Evolutionary conservation across 73 alveolate genomes (phyloP).

Genomic region (Effrenium voratum): DNA sequence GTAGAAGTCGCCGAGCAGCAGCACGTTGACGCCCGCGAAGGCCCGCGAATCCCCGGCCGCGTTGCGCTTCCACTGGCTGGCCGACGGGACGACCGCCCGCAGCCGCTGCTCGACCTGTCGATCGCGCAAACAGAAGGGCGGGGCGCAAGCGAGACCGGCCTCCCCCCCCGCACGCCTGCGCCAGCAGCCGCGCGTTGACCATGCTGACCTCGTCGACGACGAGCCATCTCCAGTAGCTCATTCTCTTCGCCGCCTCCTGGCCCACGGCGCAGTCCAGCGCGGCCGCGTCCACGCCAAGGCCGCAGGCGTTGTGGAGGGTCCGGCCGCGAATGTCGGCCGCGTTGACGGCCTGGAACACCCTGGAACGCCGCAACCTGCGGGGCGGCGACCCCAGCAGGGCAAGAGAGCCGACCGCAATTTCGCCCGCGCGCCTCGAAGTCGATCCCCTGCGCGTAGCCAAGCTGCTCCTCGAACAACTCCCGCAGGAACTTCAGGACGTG

Average conservation of each 20-base stretch:
- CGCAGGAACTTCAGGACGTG: background rate
- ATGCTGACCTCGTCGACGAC: slow-evolving; percentile 41
- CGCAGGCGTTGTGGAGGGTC: slow-evolving; percentile 34
- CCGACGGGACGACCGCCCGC: slow-evolving; percentile 6
- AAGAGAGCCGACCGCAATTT: background rate
- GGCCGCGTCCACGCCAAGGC: background rate
- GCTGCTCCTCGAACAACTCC: background rate
- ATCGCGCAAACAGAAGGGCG: background rate
- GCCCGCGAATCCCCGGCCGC: background rate
- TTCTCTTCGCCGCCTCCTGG: background rate
- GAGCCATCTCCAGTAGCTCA: slow-evolving; percentile 34
- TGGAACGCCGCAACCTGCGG: background rate
- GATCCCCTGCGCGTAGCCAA: slow-evolving; percentile 16
- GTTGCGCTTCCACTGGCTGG: background rate
- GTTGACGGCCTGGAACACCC: slow-evolving; percentile 50
- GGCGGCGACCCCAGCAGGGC: background rate
- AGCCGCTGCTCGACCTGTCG: slow-evolving; percentile 5
- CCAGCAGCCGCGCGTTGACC: slow-evolving; percentile 26
- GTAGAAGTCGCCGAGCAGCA: background rate
- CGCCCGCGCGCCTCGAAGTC: background rate
- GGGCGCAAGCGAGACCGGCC: background rate
- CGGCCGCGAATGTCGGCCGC: slow-evolving; percentile 30
- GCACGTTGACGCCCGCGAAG: slow-evolving; percentile 9
- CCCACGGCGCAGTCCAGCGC: background rate
- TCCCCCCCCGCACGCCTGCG: background rate